These are phyloP conservation scores for Fusarium pseudocircinatum DNA, from an alignment of 2,329 filamentous ascomycete genomes.

Conservation along the genomic window DNA sequence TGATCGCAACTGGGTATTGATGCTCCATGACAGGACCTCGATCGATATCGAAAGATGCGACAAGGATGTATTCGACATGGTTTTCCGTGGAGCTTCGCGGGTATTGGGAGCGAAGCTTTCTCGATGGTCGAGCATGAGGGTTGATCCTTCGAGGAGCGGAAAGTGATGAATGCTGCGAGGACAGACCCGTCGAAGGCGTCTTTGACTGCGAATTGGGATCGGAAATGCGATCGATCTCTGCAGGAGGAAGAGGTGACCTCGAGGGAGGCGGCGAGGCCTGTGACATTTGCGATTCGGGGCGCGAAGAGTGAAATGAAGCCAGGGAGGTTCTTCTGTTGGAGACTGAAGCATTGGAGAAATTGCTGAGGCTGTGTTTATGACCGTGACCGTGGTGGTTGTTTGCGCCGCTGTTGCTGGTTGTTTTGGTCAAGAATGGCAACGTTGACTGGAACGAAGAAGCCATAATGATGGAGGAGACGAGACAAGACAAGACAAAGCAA, in stretches of 20 bases:
- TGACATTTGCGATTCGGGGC: constrained; percentile 68
- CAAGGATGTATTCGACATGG: constrained; percentile 98
- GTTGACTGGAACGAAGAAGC: constrained; percentile 48
- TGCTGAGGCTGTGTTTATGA: constrained; percentile 50
- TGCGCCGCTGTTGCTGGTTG: constrained; percentile 35
- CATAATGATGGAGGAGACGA: constrained; percentile 30
- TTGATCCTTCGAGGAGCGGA: constrained; percentile 62
- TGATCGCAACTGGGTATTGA: constrained; percentile 94
- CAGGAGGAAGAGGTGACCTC: constrained; percentile 63
- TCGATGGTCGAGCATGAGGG: constrained; percentile 60
- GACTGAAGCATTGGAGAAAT: constrained; percentile 47
- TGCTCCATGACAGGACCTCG: constrained; percentile 98
- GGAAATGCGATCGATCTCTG: constrained; percentile 64
- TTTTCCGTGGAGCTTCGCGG: constrained; percentile 80
- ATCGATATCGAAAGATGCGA: constrained; percentile 97
- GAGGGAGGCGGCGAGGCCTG: constrained; percentile 62
- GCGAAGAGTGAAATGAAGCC: constrained; percentile 70
- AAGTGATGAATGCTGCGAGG: constrained; percentile 70
- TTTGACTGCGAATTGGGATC: constrained; percentile 69
- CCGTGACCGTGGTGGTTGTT: constrained; percentile 14
- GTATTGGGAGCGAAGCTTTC: constrained; percentile 77
- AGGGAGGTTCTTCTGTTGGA: constrained; percentile 63
- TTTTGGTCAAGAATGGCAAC: constrained; percentile 55
- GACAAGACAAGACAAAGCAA: constrained; percentile 15
- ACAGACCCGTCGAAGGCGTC: constrained; percentile 67